Conservation (phyloP, 139 green algal species). For the Axilococcus clingmanii region DNA sequence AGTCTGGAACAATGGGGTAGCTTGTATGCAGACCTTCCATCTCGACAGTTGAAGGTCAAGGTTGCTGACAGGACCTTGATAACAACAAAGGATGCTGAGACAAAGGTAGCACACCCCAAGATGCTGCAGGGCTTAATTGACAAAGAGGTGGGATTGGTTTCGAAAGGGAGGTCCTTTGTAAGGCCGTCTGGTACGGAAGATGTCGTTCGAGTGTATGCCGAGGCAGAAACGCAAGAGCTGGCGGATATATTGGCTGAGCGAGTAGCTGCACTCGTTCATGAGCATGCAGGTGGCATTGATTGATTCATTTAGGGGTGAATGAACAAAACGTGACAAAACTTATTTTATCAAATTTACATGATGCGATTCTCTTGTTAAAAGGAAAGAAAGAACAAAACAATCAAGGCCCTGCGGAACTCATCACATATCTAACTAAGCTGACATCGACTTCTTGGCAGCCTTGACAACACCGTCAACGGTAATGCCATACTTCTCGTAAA, state of each 20-base stretch:
- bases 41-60: constrained; percentile 63
- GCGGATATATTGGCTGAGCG: constrained; percentile 62
- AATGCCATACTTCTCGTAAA: constrained; percentile 98
- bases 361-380: neutral
- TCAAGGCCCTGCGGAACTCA: neutral
- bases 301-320: neutral
- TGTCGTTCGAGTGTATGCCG: constrained; percentile 92
- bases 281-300: constrained; percentile 33
- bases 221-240: constrained; percentile 59
- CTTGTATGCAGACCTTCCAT: constrained; percentile 86
- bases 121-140: constrained; percentile 69
- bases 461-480: constrained; percentile 55
- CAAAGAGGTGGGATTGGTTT: constrained; percentile 23
- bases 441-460: too few relatives aligned
- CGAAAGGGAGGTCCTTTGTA: constrained; percentile 72
- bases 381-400: neutral
- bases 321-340: neutral
- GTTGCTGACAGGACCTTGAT: constrained; percentile 68
- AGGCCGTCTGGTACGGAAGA: constrained; percentile 93
- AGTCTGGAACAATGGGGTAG: constrained; percentile 59
- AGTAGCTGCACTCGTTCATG: constrained; percentile 41
- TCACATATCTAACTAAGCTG: neutral
- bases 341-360: too few relatives aligned
- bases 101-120: constrained; percentile 40
- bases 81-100: constrained; percentile 66